These are phyloP conservation scores for Pseudonitzschia multistriata DNA, from an alignment of 108 stramenopile species.

Conservation along the genomic window DNA sequence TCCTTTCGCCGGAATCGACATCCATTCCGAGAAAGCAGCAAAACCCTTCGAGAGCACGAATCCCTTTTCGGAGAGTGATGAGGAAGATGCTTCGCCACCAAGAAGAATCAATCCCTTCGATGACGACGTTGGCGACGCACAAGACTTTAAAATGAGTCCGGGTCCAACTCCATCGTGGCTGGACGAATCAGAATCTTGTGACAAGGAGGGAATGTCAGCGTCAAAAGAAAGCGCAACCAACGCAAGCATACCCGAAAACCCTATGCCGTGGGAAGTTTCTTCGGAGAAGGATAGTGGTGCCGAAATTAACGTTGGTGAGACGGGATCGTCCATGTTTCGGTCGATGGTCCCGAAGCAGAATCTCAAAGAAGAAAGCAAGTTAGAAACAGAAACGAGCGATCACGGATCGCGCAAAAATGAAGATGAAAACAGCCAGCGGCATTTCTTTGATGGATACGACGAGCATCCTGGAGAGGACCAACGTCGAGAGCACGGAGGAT, in stretches of 20 bases:
- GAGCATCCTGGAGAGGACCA: neutral
- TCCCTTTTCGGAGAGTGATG: neutral
- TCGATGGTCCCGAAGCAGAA: neutral
- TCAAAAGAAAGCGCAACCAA: neutral
- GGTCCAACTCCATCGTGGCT: neutral
- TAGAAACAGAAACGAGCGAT: neutral
- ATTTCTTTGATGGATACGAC: conserved; percentile 7
- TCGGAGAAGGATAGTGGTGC: neutral
- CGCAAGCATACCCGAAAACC: neutral
- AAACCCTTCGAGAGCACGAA: neutral
- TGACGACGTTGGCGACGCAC: neutral
- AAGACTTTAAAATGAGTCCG: neutral
- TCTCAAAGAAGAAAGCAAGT: neutral
- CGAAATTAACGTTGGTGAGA: neutral
- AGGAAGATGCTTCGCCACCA: neutral
- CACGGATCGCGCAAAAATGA: too few relatives aligned
- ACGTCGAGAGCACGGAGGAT: conserved; percentile 51
- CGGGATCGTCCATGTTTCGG: neutral
- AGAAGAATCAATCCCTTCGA: too few relatives aligned
- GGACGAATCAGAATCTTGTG: neutral
- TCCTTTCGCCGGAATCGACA: neutral
- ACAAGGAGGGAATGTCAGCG: neutral
- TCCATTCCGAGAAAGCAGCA: neutral
- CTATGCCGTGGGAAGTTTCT: neutral
- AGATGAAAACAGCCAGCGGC: conserved; percentile 6